Conservation (phyloP, 2,329 filamentous ascomycete species). For the Fusarium abutilonis region DNA sequence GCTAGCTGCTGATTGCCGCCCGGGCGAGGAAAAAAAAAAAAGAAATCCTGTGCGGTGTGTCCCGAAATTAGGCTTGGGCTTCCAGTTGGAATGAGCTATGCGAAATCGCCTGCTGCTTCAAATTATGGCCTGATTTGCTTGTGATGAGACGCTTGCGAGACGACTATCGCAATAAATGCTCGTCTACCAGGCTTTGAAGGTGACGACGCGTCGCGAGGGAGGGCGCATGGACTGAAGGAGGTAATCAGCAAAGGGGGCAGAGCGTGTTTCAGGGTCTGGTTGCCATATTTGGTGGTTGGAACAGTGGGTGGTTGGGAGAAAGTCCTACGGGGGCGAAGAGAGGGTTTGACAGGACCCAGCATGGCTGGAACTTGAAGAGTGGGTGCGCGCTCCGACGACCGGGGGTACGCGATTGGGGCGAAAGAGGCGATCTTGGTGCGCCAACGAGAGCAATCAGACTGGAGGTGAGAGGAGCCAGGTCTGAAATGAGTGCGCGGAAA, state of each 20-base stretch:
- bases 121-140: conserved; percentile 20
- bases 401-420: conserved; percentile 36
- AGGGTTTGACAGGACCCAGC: conserved; percentile 42
- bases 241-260: conserved; percentile 41
- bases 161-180: conserved; percentile 14
- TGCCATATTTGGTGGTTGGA: conserved; percentile 39
- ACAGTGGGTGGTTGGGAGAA: conserved; percentile 35
- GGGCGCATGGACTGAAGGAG: conserved; percentile 25
- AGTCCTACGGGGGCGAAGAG: conserved; percentile 40
- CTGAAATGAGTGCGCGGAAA: conserved; percentile 33
- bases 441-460: conserved; percentile 26
- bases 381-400: conserved; percentile 32
- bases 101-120: conserved; percentile 11
- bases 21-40: conserved; percentile 1
- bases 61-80: conserved; percentile 25
- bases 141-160: conserved; percentile 41
- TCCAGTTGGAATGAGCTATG: conserved; percentile 7
- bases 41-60: conserved; percentile 36
- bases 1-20: conserved; percentile 28
- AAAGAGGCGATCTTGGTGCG: conserved; percentile 30
- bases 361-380: conserved; percentile 39
- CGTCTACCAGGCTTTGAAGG: conserved; percentile 2
- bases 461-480: conserved; percentile 25
- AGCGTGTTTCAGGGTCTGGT: conserved; percentile 44
- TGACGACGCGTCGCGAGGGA: conserved; percentile 36